Base-by-base conservation (phyloP, 176 grass and related monocot genomes). In the Thinopyrum elongatum region DNA sequence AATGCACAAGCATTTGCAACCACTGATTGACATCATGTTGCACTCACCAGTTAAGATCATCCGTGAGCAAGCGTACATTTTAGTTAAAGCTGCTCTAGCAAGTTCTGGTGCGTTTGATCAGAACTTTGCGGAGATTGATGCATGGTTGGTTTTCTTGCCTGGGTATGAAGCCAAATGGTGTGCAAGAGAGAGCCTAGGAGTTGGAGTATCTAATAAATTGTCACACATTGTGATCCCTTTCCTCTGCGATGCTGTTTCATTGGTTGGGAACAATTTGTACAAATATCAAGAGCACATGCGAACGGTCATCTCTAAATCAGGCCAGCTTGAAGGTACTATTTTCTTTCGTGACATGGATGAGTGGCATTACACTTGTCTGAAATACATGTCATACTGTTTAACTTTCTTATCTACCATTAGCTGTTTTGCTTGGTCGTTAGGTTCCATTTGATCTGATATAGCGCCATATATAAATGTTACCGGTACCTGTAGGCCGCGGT, bases 1-100 rank as follows among this genome's bases (percentile, higher is more conserved):
- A 46, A 98, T 95, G 86, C 94, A 98, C 88, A 98, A 94, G 79
- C 84, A 95, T 86, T 81, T 98, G 81, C 91, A 94, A 76, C 95
- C 91, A 38, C 47, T 92, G 66, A 83, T 92, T 26, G 80, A 87
- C 75, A 80, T 95, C 62, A 86, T 95, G 78, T 87, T 94, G 84
- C 78, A 92, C 87, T 93, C 91, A 51, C 86, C 90, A 82, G 70
- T 58, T 28, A 90, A 92, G 83, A 80, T 28, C 75, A 92, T 90
- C 33, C 49, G 74, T 81, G 88, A 92, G 79, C 73, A 90, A 89
- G 91, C 93, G 63, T 92, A 95, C 79, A 65, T 84, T 85, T 87
- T 98, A 87, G 90, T 92, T 89, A 85, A 83, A 82, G 88, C 91
- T 94, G 87, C 93, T 81, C 70, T 98, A 73, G 85, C 89, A 49